Evolutionary conservation across 2,329 filamentous ascomycete species (phyloP), one percentile per base, ranked within the genome.

Genomic region (Allantophomopsis cytisporea): DNA sequence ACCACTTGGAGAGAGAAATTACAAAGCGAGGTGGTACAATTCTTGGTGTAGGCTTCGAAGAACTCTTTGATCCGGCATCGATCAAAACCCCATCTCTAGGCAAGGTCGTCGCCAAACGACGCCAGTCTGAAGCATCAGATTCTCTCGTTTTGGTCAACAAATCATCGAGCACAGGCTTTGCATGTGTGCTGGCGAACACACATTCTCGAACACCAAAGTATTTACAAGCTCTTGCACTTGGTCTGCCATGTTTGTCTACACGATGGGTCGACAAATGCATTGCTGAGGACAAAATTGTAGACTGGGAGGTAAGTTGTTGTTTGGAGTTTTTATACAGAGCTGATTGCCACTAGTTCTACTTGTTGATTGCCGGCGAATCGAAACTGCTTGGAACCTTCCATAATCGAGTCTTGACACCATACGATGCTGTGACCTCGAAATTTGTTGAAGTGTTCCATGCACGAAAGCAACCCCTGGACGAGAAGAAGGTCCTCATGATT

Each of bases 201-300:
- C 83, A 94, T 56, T 91, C 83, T 6, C 77, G 89, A 36, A 87
- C 86, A 45, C 74, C 79, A 37, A 98, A 96, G 56, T 95, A 91
- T 57, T 83, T 96, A 69, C 88, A 96, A 60, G 91, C 91, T 0
- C 71, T 98, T 2, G 88, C 91, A 0, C 71, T 98, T 1, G 86
- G 85, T 1, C 61, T 98, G 0, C 91, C 91, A 0, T 94, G 88
- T 51, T 66, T 98, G 2, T 81, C 85, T 5, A 72, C 77, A 5
- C 78, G 80, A 40, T 98, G 91, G 89, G 65, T 94, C 36, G 68
- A 73, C 18, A 72, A 82, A 37, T 94, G 84, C 45, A 58, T 89
- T 3, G 58, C 66, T 1, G 73, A 73, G 23, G 64, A 67, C 5
- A 54, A 61, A 7, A 59, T 89, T 0, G 60, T 93, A 1, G 73